Evolutionary conservation across 2,329 filamentous ascomycete genomes (phyloP).

Genomic region (Pseudogymnoascus sp.): DNA sequence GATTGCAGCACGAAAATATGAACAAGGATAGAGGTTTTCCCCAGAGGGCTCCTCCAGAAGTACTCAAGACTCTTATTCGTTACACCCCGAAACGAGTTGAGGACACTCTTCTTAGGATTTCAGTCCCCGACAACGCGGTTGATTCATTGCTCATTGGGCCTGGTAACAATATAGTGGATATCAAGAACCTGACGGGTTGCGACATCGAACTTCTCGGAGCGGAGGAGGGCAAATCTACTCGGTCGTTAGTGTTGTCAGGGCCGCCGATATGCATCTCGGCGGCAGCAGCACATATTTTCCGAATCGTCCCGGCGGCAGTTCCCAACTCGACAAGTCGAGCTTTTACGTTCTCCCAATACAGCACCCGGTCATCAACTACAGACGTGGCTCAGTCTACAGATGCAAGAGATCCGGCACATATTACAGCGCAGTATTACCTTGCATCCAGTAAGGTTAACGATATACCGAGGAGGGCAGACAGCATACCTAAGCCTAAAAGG

Average conservation of each 20-base stretch:
- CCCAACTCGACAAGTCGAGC: background rate
- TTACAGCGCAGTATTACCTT: background rate
- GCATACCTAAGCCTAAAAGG: background rate
- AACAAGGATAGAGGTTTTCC: background rate
- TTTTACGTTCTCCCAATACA: background rate
- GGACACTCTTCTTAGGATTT: background rate
- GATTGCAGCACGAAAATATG: background rate
- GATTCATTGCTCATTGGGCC: background rate
- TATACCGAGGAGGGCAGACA: slow-evolving; percentile 3
- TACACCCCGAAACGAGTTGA: background rate
- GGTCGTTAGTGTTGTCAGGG: background rate
- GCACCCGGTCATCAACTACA: background rate
- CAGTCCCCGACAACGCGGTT: background rate
- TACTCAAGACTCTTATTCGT: background rate
- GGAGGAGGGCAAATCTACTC: background rate
- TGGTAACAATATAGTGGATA: slow-evolving; percentile 3
- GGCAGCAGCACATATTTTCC: background rate
- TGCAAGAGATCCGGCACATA: background rate
- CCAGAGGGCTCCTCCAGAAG: background rate
- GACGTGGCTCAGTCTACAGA: background rate
- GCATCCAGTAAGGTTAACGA: background rate
- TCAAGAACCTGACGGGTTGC: slow-evolving; percentile 4
- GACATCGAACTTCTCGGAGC: slow-evolving; percentile 2
- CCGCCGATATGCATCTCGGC: background rate
- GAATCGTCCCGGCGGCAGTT: background rate